These are phyloP conservation scores for Rosa lucieae DNA, from an alignment of 306 rosid genomes.

Conservation along the genomic window DNA sequence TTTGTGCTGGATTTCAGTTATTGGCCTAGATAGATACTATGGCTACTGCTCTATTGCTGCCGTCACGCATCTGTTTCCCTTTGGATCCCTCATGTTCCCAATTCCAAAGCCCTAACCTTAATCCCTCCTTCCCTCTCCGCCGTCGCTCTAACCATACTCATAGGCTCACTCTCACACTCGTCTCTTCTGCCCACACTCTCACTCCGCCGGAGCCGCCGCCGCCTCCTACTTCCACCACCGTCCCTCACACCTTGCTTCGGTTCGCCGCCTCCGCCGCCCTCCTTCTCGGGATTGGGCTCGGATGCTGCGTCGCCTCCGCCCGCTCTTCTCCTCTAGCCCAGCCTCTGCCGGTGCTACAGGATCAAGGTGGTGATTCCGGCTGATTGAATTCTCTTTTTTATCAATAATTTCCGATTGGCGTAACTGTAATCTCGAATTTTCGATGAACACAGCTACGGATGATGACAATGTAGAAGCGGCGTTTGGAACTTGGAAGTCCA, in stretches of 20 bases:
- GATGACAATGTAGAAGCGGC: conserved; percentile 55
- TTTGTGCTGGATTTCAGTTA: not conserved
- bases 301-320: conserved; percentile 41
- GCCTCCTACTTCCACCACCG: not conserved
- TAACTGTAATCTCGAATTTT: not conserved
- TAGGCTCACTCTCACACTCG: not conserved
- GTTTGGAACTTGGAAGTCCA: conserved; percentile 75
- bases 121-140: not conserved
- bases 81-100: not conserved
- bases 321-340: conserved; percentile 27
- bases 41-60: not conserved
- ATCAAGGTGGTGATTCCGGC: conserved; percentile 44
- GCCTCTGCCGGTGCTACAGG: conserved; percentile 36
- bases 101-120: not conserved
- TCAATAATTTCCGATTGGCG: not conserved
- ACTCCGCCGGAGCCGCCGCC: conserved; percentile 16
- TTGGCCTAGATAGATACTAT: not conserved
- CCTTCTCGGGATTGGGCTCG: conserved; percentile 51
- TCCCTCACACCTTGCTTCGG: conserved; percentile 28
- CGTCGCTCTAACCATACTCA: not conserved
- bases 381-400: not conserved
- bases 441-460: conserved; percentile 28
- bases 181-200: conserved; percentile 2
- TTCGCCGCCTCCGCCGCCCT: conserved; percentile 49
- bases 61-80: not conserved